Conservation (phyloP, 2,329 filamentous ascomycete species). For the Orbilia oligospora region DNA sequence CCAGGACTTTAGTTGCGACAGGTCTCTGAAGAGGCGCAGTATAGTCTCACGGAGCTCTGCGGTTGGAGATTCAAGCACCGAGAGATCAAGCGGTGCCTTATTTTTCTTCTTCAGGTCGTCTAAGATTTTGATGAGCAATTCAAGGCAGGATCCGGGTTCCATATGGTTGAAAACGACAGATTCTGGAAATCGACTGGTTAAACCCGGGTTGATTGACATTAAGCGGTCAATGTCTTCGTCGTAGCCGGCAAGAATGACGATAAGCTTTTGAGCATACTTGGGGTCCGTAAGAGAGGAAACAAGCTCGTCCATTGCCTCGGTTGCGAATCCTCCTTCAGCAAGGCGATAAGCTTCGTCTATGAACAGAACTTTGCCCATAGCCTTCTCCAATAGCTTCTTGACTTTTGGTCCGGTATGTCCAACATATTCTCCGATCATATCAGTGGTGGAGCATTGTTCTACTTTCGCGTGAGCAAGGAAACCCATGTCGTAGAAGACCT, state of each 20-base stretch:
- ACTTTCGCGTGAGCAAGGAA: conserved; percentile 70
- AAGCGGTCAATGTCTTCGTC: conserved; percentile 76
- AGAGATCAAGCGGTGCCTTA: conserved; percentile 60
- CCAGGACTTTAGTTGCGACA: conserved; percentile 72
- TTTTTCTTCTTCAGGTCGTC: conserved; percentile 64
- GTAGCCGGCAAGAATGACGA: conserved; percentile 75
- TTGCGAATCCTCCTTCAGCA: conserved; percentile 69
- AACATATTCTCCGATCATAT: conserved; percentile 71
- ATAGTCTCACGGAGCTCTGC: conserved; percentile 60
- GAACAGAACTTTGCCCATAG: conserved; percentile 73
- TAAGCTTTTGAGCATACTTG: conserved; percentile 70
- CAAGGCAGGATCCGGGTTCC: conserved; percentile 68
- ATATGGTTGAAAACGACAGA: conserved; percentile 73
- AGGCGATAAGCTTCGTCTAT: conserved; percentile 74
- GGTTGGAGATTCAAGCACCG: conserved; percentile 50
- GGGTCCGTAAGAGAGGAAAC: conserved; percentile 72
- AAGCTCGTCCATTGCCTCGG: conserved; percentile 72
- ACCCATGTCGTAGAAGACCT: conserved; percentile 73
- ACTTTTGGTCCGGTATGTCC: conserved; percentile 74
- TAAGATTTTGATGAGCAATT: conserved; percentile 67
- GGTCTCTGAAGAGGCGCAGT: conserved; percentile 66
- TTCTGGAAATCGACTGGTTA: conserved; percentile 77
- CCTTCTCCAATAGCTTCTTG: conserved; percentile 72
- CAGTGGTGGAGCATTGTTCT: conserved; percentile 70
- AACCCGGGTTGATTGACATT: conserved; percentile 74